Percentiles rank a stretch among this genome's conserved stretches.
phyloP scores from a whole-genome alignment of 306 rosid species.

The Quercus berberidifolia region DNA sequence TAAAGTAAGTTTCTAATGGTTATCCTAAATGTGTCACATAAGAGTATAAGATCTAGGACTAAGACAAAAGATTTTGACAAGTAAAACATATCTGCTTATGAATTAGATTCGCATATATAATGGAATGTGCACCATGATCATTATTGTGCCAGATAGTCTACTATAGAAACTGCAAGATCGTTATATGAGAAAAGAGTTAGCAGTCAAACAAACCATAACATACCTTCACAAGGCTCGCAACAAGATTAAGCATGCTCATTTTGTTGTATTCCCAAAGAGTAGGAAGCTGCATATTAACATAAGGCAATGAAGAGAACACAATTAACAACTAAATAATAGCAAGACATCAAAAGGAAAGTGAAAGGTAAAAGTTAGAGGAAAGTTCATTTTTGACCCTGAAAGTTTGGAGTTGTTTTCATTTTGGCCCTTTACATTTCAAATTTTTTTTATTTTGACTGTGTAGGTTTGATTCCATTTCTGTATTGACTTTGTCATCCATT shows the following conservation, averaged over 20 bases:
- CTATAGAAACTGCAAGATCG: background rate
- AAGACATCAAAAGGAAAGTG: background rate
- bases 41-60: background rate
- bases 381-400: too few relatives aligned
- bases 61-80: background rate
- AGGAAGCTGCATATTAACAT: conserved; percentile 64
- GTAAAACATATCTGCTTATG: background rate
- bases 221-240: conserved; percentile 81
- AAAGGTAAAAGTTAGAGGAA: background rate
- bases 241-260: conserved; percentile 91
- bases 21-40: background rate
- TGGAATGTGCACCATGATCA: background rate
- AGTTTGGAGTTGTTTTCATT: too few relatives aligned
- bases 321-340: background rate
- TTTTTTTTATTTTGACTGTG: too few relatives aligned
- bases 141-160: background rate
- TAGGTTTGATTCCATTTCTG: too few relatives aligned
- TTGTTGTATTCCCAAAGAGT: conserved; percentile 80
- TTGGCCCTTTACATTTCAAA: too few relatives aligned
- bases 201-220: conserved; percentile 10
- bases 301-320: conserved; percentile 18
- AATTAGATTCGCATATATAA: background rate
- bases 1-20: background rate
- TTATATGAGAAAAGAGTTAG: conserved; percentile 12
- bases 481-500: too few relatives aligned